A percentile compares a stretch with the other conserved stretches of the same genome.
phyloP scores from a whole-genome alignment of 805 yeast species.

The Candida ipomoeae region DNA sequence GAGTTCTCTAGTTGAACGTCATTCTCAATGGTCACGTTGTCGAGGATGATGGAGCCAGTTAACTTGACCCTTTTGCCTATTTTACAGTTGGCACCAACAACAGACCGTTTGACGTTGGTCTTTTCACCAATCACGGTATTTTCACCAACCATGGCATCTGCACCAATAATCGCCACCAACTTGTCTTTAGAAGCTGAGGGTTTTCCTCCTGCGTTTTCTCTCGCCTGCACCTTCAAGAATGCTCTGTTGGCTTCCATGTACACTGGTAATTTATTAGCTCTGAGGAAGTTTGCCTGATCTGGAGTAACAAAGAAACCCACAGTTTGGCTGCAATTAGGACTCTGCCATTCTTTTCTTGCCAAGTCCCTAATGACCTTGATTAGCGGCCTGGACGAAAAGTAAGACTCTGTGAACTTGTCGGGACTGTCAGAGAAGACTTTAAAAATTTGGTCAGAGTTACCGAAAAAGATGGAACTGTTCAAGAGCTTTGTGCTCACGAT shows the following conservation, averaged over 20 bases:
- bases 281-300: slow-evolving; percentile 60
- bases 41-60: slow-evolving; percentile 78
- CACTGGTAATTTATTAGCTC: slow-evolving; percentile 75
- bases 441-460: slow-evolving; percentile 43
- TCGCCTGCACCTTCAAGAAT: slow-evolving; percentile 63
- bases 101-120: slow-evolving; percentile 81
- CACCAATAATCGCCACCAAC: slow-evolving; percentile 73
- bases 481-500: slow-evolving; percentile 72
- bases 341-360: slow-evolving; percentile 91
- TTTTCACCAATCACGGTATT: slow-evolving; percentile 70
- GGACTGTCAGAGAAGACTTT: slow-evolving; percentile 42
- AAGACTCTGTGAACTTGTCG: slow-evolving; percentile 31
- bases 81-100: slow-evolving; percentile 66
- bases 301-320: slow-evolving; percentile 73
- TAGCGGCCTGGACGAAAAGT: slow-evolving; percentile 46
- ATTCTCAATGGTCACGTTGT: slow-evolving; percentile 70
- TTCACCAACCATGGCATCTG: slow-evolving; percentile 76
- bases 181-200: slow-evolving; percentile 42
- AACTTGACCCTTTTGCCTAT: slow-evolving; percentile 86
- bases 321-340: slow-evolving; percentile 51
- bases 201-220: slow-evolving; percentile 25
- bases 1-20: slow-evolving; percentile 82
- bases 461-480: slow-evolving; percentile 61
- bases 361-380: slow-evolving; percentile 76
- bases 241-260: slow-evolving; percentile 87